A percentile compares a stretch with the other conserved stretches of the same genome.
These are phyloP conservation scores for Xylaria intraflava DNA, from an alignment of 495 filamentous ascomycete species.

Conservation along the genomic window DNA sequence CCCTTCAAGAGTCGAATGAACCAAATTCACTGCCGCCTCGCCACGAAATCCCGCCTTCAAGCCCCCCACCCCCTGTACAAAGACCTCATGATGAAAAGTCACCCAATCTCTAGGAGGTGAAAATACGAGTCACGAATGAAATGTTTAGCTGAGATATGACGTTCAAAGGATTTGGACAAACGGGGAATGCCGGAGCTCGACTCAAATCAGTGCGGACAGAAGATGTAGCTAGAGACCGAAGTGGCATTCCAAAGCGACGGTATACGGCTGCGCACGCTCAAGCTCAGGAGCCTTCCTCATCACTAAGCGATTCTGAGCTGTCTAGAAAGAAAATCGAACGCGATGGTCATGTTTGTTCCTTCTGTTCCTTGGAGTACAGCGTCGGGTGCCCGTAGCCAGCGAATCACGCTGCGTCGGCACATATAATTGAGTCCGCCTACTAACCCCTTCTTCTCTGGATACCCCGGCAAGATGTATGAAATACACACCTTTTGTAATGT, in stretches of 20 bases:
- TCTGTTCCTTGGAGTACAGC: constrained; percentile 1
- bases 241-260: no score
- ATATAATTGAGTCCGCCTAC: not conserved
- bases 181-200: not conserved
- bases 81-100: constrained; percentile 18
- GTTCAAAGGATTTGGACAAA: constrained; percentile 10
- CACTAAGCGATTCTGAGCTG: not conserved
- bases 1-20: constrained; percentile 7
- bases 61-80: constrained; percentile 15
- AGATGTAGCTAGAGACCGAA: not conserved
- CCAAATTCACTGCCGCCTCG: constrained; percentile 1
- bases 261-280: not conserved
- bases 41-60: constrained; percentile 18
- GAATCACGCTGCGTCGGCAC: not conserved
- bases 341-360: not conserved
- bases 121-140: constrained; percentile 1
- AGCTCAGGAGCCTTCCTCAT: not conserved
- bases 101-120: constrained; percentile 16
- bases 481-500: constrained; percentile 8
- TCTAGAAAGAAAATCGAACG: constrained; percentile 1
- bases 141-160: constrained; percentile 16
- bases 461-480: constrained; percentile 5
- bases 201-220: not conserved
- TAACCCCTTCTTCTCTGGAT: constrained; percentile 9
- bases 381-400: not conserved